A percentile compares a stretch with the other conserved stretches of the same genome.
These are phyloP conservation scores for Noccaea caerulescens DNA, from an alignment of 345 rosid species.

Conservation along the genomic window DNA sequence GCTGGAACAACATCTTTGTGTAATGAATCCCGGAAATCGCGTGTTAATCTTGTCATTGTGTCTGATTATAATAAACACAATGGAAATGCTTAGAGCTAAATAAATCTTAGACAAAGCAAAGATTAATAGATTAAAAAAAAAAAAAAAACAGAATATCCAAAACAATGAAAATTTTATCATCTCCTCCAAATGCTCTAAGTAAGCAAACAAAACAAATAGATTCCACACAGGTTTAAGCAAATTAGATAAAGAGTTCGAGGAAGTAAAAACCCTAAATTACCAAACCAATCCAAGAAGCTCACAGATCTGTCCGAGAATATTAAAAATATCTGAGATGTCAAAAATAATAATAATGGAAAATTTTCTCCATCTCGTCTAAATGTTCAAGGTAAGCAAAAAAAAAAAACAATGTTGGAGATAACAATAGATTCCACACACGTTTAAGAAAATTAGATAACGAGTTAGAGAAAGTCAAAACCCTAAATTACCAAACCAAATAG, in stretches of 20 bases:
- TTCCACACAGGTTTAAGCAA: too few relatives aligned
- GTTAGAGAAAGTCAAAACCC: constrained; percentile 38
- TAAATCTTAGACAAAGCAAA: constrained; percentile 1
- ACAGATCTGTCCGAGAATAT: constrained; percentile 33
- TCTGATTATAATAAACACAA: constrained; percentile 37
- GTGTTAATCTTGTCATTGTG: constrained; percentile 73
- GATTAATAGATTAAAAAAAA: not conserved
- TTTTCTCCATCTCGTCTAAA: not conserved
- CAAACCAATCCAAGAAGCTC: constrained; percentile 23
- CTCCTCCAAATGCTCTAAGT: not conserved
- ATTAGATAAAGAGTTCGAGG: too few relatives aligned
- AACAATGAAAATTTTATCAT: not conserved
- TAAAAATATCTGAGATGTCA: constrained; percentile 6
- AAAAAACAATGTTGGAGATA: constrained; percentile 11
- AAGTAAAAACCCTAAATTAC: too few relatives aligned
- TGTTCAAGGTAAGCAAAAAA: not conserved
- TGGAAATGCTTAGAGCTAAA: constrained; percentile 24
- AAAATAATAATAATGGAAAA: not conserved
- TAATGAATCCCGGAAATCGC: constrained; percentile 68
- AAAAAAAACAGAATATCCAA: constrained; percentile 23
- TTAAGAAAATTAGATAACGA: not conserved
- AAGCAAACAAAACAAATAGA: too few relatives aligned
- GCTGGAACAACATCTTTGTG: constrained; percentile 66
- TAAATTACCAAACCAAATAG: constrained; percentile 18
- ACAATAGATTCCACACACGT: not conserved